Evolutionary conservation across 177 flowering plant genomes (phyloP).

Genomic region (Vitis hybrid): DNA sequence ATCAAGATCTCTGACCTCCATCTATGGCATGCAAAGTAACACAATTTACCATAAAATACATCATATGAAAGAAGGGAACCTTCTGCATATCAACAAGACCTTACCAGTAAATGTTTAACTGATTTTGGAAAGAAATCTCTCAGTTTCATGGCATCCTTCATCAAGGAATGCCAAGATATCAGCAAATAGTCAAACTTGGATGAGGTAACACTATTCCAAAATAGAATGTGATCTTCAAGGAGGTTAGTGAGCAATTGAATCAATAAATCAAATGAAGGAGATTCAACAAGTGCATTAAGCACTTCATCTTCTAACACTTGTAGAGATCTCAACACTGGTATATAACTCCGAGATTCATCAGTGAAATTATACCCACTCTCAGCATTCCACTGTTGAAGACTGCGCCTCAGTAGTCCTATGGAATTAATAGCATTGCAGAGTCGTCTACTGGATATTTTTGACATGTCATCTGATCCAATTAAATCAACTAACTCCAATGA

Average conservation of each 20-base stretch:
- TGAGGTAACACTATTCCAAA: slow-evolving; percentile 53
- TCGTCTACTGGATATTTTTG: slow-evolving; percentile 11
- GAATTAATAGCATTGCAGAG: slow-evolving; percentile 55
- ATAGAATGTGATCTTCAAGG: slow-evolving; percentile 58
- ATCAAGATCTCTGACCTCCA: slow-evolving; percentile 39
- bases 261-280: slow-evolving; percentile 49
- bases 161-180: slow-evolving; percentile 59
- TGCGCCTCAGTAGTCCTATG: slow-evolving; percentile 41
- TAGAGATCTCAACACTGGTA: slow-evolving; percentile 45
- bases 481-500: slow-evolving; percentile 51
- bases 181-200: slow-evolving; percentile 30
- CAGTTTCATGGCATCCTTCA: slow-evolving; percentile 49
- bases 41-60: background rate
- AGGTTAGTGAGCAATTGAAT: slow-evolving; percentile 43
- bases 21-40: slow-evolving; percentile 25
- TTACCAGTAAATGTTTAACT: slow-evolving; percentile 50
- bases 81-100: slow-evolving; percentile 2
- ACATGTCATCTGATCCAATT: slow-evolving; percentile 19
- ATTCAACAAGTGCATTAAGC: slow-evolving; percentile 48
- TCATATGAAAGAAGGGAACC: background rate
- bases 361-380: slow-evolving; percentile 30
- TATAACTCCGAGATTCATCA: slow-evolving; percentile 20
- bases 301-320: slow-evolving; percentile 56
- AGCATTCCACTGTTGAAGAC: slow-evolving; percentile 64
- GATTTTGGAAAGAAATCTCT: slow-evolving; percentile 38